Conservation (phyloP, 306 rosid genomes). For the barrel medic (Medicago truncatula) region DNA sequence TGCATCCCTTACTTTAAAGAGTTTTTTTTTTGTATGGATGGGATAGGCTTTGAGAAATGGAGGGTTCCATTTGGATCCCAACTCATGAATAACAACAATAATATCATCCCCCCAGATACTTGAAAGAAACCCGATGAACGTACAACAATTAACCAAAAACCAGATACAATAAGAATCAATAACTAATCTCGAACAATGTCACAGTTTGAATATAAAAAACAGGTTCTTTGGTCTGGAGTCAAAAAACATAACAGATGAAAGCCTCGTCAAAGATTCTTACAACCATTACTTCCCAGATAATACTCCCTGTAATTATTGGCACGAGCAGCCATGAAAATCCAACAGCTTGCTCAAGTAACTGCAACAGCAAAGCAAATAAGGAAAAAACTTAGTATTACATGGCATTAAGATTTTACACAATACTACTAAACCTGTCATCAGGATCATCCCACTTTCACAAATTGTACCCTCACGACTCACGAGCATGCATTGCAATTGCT, state of each 20-base stretch:
- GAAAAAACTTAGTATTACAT: conserved; percentile 33
- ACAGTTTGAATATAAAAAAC: conserved; percentile 19
- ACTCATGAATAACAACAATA: neutral
- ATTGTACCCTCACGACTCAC: neutral
- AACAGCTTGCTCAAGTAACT: conserved; percentile 76
- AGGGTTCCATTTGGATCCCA: no score
- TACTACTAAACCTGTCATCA: conserved; percentile 2
- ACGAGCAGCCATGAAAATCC: conserved; percentile 51
- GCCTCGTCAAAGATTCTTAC: conserved; percentile 37
- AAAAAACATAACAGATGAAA: conserved; percentile 26
- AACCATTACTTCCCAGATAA: conserved; percentile 28
- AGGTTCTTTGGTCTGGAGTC: conserved; percentile 19
- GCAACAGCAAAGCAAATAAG: conserved; percentile 50
- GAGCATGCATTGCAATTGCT: conserved; percentile 6
- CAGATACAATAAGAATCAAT: conserved; percentile 36
- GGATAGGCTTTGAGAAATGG: no score
- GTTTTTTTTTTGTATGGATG: no score
- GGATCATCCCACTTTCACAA: conserved; percentile 24
- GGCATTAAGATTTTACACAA: conserved; percentile 24
- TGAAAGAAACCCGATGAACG: conserved; percentile 20
- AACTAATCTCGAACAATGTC: conserved; percentile 20
- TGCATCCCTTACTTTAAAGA: neutral
- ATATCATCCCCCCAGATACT: neutral
- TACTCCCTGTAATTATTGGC: conserved; percentile 36
- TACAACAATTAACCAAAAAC: conserved; percentile 33